Conservation (phyloP, 2,329 filamentous ascomycete genomes). For the Exophiala aquamarina region DNA sequence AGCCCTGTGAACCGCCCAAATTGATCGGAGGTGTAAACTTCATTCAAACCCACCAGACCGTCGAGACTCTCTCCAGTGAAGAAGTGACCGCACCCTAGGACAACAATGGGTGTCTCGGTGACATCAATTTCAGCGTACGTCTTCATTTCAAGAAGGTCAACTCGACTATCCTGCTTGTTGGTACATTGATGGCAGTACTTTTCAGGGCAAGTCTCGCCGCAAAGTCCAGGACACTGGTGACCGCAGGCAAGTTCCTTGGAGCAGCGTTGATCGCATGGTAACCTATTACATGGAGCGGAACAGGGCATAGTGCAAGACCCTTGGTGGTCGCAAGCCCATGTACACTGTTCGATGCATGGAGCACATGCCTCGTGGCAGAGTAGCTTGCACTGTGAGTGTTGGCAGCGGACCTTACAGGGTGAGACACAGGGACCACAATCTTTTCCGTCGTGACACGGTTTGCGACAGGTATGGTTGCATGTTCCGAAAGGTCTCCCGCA, state of each 20-base stretch:
- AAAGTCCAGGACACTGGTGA: conserved; percentile 65
- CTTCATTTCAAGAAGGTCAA: conserved; percentile 58
- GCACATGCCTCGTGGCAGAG: conserved; percentile 41
- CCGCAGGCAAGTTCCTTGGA: conserved; percentile 54
- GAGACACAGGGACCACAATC: conserved; percentile 32
- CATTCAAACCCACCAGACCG: conserved; percentile 54
- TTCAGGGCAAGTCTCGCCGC: conserved; percentile 62
- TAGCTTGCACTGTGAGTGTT: conserved; percentile 10
- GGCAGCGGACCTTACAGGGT: conserved; percentile 16
- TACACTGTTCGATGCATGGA: conserved; percentile 57
- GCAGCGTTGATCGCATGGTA: conserved; percentile 66
- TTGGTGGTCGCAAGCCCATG: conserved; percentile 56
- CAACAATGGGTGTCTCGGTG: conserved; percentile 60
- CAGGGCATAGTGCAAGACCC: conserved; percentile 56
- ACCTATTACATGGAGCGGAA: conserved; percentile 65
- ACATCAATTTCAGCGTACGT: conserved; percentile 60
- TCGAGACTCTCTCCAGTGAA: conserved; percentile 62
- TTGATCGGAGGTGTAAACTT: conserved; percentile 27
- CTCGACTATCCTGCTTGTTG: conserved; percentile 46
- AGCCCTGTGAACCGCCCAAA: conserved; percentile 30
- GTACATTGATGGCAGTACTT: conserved; percentile 54
- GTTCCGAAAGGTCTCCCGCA: conserved; percentile 55
- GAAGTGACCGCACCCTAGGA: conserved; percentile 65
- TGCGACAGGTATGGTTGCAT: conserved; percentile 58
- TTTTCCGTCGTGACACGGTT: conserved; percentile 51